Evolutionary conservation across 1,139 yeast genomes (phyloP).

Genomic region (Yamadazyma dushanensis): DNA sequence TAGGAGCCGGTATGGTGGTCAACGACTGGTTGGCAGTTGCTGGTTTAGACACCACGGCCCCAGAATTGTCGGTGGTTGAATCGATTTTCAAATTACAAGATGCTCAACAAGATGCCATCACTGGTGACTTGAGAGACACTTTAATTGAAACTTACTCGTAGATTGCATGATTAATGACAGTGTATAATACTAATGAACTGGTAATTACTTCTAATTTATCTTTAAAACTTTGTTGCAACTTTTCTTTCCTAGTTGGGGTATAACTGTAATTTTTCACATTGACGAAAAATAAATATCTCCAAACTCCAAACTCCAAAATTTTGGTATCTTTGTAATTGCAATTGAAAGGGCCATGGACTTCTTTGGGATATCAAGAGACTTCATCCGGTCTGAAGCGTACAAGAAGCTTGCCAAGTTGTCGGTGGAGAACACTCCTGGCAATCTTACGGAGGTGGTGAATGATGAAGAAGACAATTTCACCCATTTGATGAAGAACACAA

Average conservation of each 20-base stretch:
- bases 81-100: conserved; percentile 92
- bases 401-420: conserved; percentile 38
- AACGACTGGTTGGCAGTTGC: conserved; percentile 98
- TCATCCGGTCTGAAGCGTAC: conserved; percentile 64
- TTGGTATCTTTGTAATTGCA: too few relatives aligned
- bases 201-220: too few relatives aligned
- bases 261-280: too few relatives aligned
- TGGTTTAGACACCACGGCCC: conserved; percentile 97
- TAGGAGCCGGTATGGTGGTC: conserved; percentile 98
- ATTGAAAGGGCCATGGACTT: conserved; percentile 31
- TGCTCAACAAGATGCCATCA: conserved; percentile 81
- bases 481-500: conserved; percentile 24
- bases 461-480: conserved; percentile 23
- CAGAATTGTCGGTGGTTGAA: conserved; percentile 95
- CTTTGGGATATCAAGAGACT: conserved; percentile 38
- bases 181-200: too few relatives aligned
- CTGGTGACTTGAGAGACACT: conserved; percentile 85
- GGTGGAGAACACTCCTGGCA: conserved; percentile 24
- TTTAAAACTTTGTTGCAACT: too few relatives aligned
- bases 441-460: conserved; percentile 16
- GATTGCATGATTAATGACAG: conserved; percentile 11
- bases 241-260: too few relatives aligned
- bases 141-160: conserved; percentile 79
- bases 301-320: too few relatives aligned
- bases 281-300: not conserved